These are phyloP conservation scores for Ceratobasidium sp. DNA, from an alignment of 1,284 basidiomycete genomes.

Conservation along the genomic window DNA sequence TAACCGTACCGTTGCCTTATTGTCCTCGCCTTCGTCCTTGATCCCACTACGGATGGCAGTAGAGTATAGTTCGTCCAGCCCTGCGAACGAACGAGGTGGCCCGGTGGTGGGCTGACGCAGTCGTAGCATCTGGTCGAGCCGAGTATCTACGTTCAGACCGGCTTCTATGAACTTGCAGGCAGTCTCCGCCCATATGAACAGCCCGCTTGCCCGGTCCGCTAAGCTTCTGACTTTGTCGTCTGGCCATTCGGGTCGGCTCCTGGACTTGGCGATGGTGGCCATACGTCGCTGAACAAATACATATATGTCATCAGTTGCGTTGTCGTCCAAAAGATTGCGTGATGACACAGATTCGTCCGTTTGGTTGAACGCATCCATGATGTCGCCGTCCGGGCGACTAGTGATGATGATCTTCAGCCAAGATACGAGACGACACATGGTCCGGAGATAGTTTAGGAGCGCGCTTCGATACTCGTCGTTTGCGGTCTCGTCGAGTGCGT, in stretches of 20 bases:
- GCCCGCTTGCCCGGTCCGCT: not conserved
- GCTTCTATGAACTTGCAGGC: conserved; percentile 8
- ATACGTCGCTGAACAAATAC: not conserved
- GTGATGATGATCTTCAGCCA: conserved; percentile 11
- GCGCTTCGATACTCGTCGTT: not conserved
- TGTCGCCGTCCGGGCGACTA: conserved; percentile 16
- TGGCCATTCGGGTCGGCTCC: not conserved
- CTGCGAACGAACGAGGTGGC: not conserved
- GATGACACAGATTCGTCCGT: not conserved
- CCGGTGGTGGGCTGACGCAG: not conserved
- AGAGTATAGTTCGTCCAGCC: not conserved
- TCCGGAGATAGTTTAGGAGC: not conserved
- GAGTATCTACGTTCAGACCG: not conserved
- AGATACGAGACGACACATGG: conserved; percentile 7
- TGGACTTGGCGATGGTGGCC: not conserved
- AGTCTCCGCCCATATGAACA: conserved; percentile 44
- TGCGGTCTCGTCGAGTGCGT: conserved; percentile 41
- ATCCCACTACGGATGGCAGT: not conserved
- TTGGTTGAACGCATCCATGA: not conserved
- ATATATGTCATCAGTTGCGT: not conserved
- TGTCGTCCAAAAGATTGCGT: not conserved
- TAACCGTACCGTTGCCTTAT: not conserved
- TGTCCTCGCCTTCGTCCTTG: not conserved
- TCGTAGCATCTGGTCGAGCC: not conserved
- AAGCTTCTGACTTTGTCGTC: not conserved